Percentiles rank a stretch among this genome's conserved stretches.
phyloP scores from a whole-genome alignment of 805 yeast species.

The Lachancea sp. region DNA sequence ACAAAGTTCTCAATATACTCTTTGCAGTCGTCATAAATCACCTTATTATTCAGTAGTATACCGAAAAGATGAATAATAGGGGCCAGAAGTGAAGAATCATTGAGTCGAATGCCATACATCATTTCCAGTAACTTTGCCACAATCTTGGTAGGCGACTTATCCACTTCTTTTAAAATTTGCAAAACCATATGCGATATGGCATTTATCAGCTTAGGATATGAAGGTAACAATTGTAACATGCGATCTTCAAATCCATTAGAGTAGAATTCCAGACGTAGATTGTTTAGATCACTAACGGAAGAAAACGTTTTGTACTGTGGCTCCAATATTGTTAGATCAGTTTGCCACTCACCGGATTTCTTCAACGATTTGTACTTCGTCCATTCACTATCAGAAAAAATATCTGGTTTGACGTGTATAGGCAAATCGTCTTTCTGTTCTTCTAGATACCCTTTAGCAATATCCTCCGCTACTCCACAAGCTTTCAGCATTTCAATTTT shows the following conservation, averaged over 20 bases:
- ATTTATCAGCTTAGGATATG: conserved; percentile 36
- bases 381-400: conserved; percentile 33
- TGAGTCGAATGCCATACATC: conserved; percentile 35
- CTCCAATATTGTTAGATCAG: conserved; percentile 28
- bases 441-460: conserved; percentile 29
- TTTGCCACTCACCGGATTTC: conserved; percentile 21
- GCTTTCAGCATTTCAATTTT: conserved; percentile 19
- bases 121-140: conserved; percentile 35
- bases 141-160: conserved; percentile 33
- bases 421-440: conserved; percentile 32
- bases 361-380: conserved; percentile 14
- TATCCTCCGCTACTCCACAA: conserved; percentile 30
- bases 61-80: conserved; percentile 41
- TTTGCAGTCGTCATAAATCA: conserved; percentile 34
- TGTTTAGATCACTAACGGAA: conserved; percentile 38
- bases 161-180: conserved; percentile 32
- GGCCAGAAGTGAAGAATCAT: conserved; percentile 30
- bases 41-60: conserved; percentile 36
- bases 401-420: conserved; percentile 21
- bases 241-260: conserved; percentile 34
- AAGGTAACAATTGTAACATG: conserved; percentile 39
- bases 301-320: conserved; percentile 37
- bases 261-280: conserved; percentile 35
- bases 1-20: conserved; percentile 34
- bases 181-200: conserved; percentile 38